Evolutionary conservation across 768 basidiomycete genomes (phyloP).

Genomic region (Boletus tomentosulus): DNA sequence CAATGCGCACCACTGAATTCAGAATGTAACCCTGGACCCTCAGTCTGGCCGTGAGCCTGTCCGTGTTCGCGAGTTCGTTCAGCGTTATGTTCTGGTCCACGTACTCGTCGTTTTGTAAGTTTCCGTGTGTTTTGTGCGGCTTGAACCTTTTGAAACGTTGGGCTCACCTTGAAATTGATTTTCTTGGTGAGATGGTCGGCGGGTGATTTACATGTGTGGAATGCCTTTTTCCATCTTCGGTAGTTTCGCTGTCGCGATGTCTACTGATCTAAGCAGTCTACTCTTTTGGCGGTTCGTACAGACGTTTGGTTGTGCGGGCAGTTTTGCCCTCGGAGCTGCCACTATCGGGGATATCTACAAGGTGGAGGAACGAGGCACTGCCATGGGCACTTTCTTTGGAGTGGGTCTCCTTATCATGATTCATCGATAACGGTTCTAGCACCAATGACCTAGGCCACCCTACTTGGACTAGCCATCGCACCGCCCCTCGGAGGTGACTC

Average conservation of each 20-base stretch:
- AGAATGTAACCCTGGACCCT: not conserved
- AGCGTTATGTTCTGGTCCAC: conserved; percentile 51
- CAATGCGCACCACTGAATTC: not conserved
- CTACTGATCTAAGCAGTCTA: conserved; percentile 40
- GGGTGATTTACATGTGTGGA: conserved; percentile 53
- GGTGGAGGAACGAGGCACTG: conserved; percentile 56
- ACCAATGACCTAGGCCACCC: conserved; percentile 32
- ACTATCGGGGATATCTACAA: conserved; percentile 66
- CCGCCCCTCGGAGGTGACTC: conserved; percentile 51
- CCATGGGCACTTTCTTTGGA: conserved; percentile 56
- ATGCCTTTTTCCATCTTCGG: conserved; percentile 57
- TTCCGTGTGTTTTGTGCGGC: not conserved
- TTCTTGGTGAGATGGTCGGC: conserved; percentile 52
- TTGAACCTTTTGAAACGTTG: no score
- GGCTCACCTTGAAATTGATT: not conserved
- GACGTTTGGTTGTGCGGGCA: conserved; percentile 58
- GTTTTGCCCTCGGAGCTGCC: conserved; percentile 51
- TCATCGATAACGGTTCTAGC: not conserved
- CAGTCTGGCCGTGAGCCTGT: conserved; percentile 50
- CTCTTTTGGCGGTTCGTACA: conserved; percentile 64
- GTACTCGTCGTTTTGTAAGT: conserved; percentile 48
- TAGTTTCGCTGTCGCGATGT: conserved; percentile 54
- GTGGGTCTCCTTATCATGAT: conserved; percentile 27
- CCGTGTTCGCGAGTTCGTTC: conserved; percentile 41
- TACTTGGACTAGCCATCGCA: conserved; percentile 60